These are phyloP conservation scores for Monosporascus ibericus DNA, from an alignment of 2,329 filamentous ascomycete genomes.

Conservation along the genomic window DNA sequence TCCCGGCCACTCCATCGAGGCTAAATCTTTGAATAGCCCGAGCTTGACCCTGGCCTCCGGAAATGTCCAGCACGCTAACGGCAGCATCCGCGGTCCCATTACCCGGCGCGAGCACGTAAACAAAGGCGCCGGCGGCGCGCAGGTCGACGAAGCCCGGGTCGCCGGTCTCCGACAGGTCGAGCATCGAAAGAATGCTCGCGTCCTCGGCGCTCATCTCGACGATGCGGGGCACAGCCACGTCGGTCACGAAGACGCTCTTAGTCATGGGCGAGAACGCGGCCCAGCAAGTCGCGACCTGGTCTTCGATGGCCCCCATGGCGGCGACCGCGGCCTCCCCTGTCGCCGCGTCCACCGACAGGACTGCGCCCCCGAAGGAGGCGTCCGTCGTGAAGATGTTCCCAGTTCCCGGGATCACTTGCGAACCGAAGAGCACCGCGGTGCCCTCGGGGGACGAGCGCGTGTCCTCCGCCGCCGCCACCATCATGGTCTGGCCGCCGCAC, in stretches of 20 bases:
- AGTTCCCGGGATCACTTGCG: constrained; percentile 36
- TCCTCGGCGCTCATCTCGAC: constrained; percentile 49
- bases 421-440: constrained; percentile 54
- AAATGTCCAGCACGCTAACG: constrained; percentile 31
- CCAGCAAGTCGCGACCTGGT: constrained; percentile 55
- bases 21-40: constrained; percentile 28
- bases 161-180: constrained; percentile 38
- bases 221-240: constrained; percentile 44
- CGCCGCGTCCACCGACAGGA: constrained; percentile 36
- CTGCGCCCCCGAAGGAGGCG: constrained; percentile 48
- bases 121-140: constrained; percentile 41
- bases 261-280: constrained; percentile 41
- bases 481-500: constrained; percentile 2
- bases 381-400: constrained; percentile 49
- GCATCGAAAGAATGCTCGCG: constrained; percentile 36
- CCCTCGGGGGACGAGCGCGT: constrained; percentile 39
- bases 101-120: constrained; percentile 52
- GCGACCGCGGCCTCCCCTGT: constrained; percentile 27
- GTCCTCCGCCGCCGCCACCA: constrained; percentile 20
- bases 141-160: constrained; percentile 53
- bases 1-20: constrained; percentile 18
- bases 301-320: constrained; percentile 36
- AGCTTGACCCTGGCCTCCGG: constrained; percentile 12
- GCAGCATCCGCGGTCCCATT: constrained; percentile 36
- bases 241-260: constrained; percentile 51